phyloP scores from a whole-genome alignment of 2,329 filamentous ascomycete species.

The Botrytis byssoidea region DNA sequence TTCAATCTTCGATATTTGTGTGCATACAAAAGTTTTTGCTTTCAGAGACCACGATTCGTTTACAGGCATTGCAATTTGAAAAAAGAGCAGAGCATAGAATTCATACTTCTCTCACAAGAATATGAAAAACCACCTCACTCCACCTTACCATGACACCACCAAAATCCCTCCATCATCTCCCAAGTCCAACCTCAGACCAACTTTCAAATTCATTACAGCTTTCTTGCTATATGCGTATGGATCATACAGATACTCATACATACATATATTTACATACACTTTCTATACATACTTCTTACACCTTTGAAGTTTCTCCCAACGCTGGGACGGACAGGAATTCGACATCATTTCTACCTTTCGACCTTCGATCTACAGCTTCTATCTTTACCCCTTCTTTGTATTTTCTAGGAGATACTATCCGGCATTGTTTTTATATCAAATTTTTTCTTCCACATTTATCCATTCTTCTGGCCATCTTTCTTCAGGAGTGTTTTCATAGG shows the following conservation, averaged over 20 bases:
- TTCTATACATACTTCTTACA: constrained; percentile 8
- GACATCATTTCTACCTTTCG: not conserved
- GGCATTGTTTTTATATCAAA: constrained; percentile 10
- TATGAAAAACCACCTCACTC: not conserved
- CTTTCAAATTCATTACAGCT: not conserved
- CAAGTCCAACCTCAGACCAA: not conserved
- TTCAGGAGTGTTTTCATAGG: constrained; percentile 9
- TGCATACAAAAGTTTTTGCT: constrained; percentile 1
- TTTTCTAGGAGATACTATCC: constrained; percentile 17
- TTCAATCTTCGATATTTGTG: not conserved
- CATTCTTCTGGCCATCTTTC: not conserved
- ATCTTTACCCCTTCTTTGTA: constrained; percentile 7
- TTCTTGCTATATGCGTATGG: constrained; percentile 3
- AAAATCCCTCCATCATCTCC: not conserved
- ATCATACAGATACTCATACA: not conserved
- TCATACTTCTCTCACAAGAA: not conserved
- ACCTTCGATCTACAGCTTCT: not conserved
- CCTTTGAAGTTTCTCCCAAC: not conserved
- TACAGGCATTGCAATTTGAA: constrained; percentile 1
- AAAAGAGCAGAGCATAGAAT: constrained; percentile 5
- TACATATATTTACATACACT: not conserved
- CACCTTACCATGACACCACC: not conserved
- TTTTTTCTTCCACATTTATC: not conserved
- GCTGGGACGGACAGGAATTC: not conserved
- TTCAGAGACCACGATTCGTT: not conserved